Evolutionary conservation across 2,329 filamentous ascomycete species (phyloP).

Genomic region (Didymellaceae sp.): DNA sequence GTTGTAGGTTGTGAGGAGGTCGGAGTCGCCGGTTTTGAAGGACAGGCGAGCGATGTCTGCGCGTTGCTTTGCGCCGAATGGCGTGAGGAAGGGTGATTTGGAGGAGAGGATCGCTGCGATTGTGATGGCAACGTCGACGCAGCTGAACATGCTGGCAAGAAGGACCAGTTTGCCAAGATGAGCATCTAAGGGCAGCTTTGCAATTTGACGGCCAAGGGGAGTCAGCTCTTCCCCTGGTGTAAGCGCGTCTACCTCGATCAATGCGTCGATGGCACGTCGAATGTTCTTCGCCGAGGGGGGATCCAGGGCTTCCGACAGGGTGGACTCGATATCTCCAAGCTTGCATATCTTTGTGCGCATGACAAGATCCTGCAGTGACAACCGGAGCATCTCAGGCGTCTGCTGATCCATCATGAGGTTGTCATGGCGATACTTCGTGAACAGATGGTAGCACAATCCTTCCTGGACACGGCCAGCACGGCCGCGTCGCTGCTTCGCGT

Average conservation of each 20-base stretch:
- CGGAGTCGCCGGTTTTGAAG: conserved; percentile 87
- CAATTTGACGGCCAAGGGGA: conserved; percentile 82
- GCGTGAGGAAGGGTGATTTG: conserved; percentile 90
- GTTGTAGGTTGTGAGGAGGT: conserved; percentile 91
- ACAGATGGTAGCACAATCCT: conserved; percentile 93
- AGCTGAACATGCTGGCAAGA: conserved; percentile 84
- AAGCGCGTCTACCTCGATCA: conserved; percentile 90
- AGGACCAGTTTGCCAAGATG: conserved; percentile 94
- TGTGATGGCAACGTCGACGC: conserved; percentile 88
- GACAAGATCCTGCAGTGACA: conserved; percentile 92
- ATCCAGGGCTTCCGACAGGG: conserved; percentile 84
- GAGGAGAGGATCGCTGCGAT: conserved; percentile 92
- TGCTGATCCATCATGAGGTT: conserved; percentile 86
- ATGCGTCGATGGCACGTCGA: conserved; percentile 85
- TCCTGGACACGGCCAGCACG: conserved; percentile 95
- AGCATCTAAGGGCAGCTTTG: conserved; percentile 88
- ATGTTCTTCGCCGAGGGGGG: conserved; percentile 92
- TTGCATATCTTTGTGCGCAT: conserved; percentile 98
- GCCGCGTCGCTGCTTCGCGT: conserved; percentile 92
- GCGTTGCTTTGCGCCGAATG: conserved; percentile 82
- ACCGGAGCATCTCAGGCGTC: conserved; percentile 91
- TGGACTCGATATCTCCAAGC: conserved; percentile 90
- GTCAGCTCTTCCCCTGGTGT: conserved; percentile 84
- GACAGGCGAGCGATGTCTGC: conserved; percentile 78
- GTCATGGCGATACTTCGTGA: conserved; percentile 89